Evolutionary conservation across 2,329 filamentous ascomycete species (phyloP).

Genomic region (Endothia cerciana): DNA sequence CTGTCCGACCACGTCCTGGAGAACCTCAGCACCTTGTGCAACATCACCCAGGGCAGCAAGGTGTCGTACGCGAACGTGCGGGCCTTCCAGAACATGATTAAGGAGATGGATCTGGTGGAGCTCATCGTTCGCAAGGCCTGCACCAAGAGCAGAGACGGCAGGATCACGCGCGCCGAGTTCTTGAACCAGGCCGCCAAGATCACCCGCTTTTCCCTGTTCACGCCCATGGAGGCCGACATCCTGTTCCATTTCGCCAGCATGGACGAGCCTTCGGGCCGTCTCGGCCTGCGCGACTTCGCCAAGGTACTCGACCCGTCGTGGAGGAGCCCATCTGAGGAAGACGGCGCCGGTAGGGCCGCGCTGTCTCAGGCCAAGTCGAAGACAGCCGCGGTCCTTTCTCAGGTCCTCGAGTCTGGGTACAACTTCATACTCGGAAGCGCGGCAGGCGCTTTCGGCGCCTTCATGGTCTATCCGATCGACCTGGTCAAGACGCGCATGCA

Average conservation of each 20-base stretch:
- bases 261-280: slow-evolving; percentile 83
- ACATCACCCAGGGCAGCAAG: slow-evolving; percentile 88
- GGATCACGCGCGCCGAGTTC: slow-evolving; percentile 93
- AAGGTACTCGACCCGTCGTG: slow-evolving; percentile 95
- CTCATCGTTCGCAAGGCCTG: slow-evolving; percentile 88
- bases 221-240: slow-evolving; percentile 98
- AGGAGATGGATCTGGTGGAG: slow-evolving; percentile 97
- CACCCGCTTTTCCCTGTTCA: slow-evolving; percentile 94
- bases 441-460: slow-evolving; percentile 95
- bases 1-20: slow-evolving; percentile 93
- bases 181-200: slow-evolving; percentile 89
- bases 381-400: slow-evolving; percentile 61
- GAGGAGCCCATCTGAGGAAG: slow-evolving; percentile 65
- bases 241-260: slow-evolving; percentile 97
- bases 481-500: slow-evolving; percentile 98
- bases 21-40: slow-evolving; percentile 90
- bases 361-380: slow-evolving; percentile 55
- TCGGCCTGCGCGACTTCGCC: slow-evolving; percentile 83
- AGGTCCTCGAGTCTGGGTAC: slow-evolving; percentile 77
- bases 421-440: slow-evolving; percentile 89
- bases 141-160: slow-evolving; percentile 80
- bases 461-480: slow-evolving; percentile 99
- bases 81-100: slow-evolving; percentile 97
- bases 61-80: slow-evolving; percentile 97
- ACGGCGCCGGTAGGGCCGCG: slow-evolving; percentile 46